Percentiles rank a stretch among this genome's conserved stretches.
phyloP scores from a whole-genome alignment of 2,329 filamentous ascomycete species.

The Calonectria hongkongensis region DNA sequence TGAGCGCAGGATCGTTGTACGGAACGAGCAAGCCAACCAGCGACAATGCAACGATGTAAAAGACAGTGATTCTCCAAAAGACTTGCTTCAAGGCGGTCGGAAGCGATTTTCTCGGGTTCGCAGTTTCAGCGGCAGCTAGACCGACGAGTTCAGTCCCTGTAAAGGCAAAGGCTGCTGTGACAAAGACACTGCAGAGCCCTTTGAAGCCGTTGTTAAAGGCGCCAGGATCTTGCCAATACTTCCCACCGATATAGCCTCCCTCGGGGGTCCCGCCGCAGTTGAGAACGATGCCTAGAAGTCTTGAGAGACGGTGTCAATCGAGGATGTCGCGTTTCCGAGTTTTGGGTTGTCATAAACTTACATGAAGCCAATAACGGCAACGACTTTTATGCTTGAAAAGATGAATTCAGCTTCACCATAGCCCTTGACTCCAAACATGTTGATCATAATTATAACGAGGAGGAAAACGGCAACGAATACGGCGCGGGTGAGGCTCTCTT shows the following conservation, averaged over 20 bases:
- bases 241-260: constrained; percentile 86
- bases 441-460: constrained; percentile 84
- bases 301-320: constrained; percentile 58
- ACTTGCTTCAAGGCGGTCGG: constrained; percentile 94
- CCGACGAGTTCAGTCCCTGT: constrained; percentile 86
- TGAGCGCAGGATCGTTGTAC: constrained; percentile 79
- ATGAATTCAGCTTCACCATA: constrained; percentile 94
- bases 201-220: constrained; percentile 90
- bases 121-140: constrained; percentile 85
- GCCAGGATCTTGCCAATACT: constrained; percentile 86
- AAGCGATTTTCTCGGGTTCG: constrained; percentile 86
- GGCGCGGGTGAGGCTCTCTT: constrained; percentile 76
- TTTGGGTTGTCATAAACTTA: constrained; percentile 67
- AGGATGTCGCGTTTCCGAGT: constrained; percentile 11
- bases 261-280: constrained; percentile 87
- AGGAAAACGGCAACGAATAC: constrained; percentile 92
- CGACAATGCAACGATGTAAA: constrained; percentile 89
- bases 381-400: constrained; percentile 90
- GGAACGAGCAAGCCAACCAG: constrained; percentile 89
- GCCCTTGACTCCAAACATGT: constrained; percentile 90
- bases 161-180: constrained; percentile 85
- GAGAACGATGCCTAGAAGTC: constrained; percentile 88
- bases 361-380: constrained; percentile 92
- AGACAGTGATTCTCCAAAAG: constrained; percentile 94
- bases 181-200: constrained; percentile 86